Conservation (phyloP, 2,329 filamentous ascomycete species). For the Aureobasidium pullulans region DNA sequence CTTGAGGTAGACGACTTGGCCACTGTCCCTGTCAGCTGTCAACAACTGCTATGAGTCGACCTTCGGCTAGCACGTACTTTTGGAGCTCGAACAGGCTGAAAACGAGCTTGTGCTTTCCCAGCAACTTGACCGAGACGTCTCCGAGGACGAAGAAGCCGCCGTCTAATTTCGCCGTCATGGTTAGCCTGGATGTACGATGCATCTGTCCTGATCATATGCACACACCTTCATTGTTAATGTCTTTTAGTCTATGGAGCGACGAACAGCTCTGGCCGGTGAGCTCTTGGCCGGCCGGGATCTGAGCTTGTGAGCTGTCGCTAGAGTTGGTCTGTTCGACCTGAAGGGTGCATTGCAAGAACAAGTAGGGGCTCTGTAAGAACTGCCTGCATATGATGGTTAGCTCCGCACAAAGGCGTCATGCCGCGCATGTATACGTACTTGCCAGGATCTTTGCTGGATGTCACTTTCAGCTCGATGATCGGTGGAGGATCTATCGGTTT, state of each 20-base stretch:
- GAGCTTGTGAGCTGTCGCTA: constrained; percentile 17
- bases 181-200: background rate
- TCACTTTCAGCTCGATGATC: constrained; percentile 64
- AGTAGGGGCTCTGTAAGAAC: constrained; percentile 57
- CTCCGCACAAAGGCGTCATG: background rate
- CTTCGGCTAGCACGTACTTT: constrained; percentile 38
- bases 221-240: constrained; percentile 58
- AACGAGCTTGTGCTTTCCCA: constrained; percentile 64
- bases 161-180: constrained; percentile 38
- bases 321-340: constrained; percentile 44
- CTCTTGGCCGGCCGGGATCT: background rate
- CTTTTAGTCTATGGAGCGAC: constrained; percentile 74
- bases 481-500: constrained; percentile 86
- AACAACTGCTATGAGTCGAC: background rate
- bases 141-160: constrained; percentile 88
- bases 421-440: constrained; percentile 43
- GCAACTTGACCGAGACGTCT: constrained; percentile 70
- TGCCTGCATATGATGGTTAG: constrained; percentile 35
- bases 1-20: constrained; percentile 44
- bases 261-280: constrained; percentile 64
- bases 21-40: constrained; percentile 23
- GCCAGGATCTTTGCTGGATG: constrained; percentile 43
- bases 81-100: constrained; percentile 73
- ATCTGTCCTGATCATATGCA: background rate
- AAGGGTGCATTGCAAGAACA: constrained; percentile 54